Conservation (phyloP, 768 basidiomycete genomes). For the Gymnopilus dilepis region DNA sequence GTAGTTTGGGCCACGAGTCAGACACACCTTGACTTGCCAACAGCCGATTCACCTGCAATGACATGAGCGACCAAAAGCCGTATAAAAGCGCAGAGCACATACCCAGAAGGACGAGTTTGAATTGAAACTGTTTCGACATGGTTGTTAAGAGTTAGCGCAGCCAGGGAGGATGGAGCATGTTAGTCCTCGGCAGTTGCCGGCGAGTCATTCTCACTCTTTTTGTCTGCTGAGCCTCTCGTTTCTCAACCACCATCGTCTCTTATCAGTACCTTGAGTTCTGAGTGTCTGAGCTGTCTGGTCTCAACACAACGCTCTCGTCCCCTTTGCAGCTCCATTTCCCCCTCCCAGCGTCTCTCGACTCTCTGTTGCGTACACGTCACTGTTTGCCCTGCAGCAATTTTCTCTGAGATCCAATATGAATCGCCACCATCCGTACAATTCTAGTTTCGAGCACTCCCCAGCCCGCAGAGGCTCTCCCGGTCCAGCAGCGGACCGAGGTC, state of each 20-base stretch:
- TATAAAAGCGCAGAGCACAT: slow-evolving; percentile 28
- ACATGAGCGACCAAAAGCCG: slow-evolving; percentile 18
- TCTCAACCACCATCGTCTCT: slow-evolving; percentile 26
- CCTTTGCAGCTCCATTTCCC: slow-evolving; percentile 12
- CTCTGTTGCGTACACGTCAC: slow-evolving; percentile 39
- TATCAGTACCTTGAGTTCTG: slow-evolving; percentile 29
- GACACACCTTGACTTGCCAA: slow-evolving; percentile 90
- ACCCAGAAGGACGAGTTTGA: slow-evolving; percentile 97
- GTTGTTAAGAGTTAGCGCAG: slow-evolving; percentile 36
- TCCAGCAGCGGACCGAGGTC: slow-evolving; percentile 76
- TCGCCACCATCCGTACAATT: slow-evolving; percentile 88
- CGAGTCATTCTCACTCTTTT: slow-evolving; percentile 21
- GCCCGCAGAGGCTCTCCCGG: slow-evolving; percentile 68
- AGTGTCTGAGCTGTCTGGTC: slow-evolving; percentile 17
- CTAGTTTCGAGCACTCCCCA: slow-evolving; percentile 60
- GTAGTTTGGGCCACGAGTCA: slow-evolving; percentile 26
- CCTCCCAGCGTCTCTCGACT: slow-evolving; percentile 23
- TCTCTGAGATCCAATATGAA: slow-evolving; percentile 61
- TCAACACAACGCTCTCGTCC: not conserved
- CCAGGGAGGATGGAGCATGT: slow-evolving; percentile 31
- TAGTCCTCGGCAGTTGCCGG: slow-evolving; percentile 32
- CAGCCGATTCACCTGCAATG: slow-evolving; percentile 88
- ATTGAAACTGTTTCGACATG: slow-evolving; percentile 94
- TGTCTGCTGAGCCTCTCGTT: slow-evolving; percentile 23
- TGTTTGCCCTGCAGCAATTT: slow-evolving; percentile 29